These are phyloP conservation scores for Apiospora aurea DNA, from an alignment of 2,329 filamentous ascomycete genomes.

Conservation along the genomic window DNA sequence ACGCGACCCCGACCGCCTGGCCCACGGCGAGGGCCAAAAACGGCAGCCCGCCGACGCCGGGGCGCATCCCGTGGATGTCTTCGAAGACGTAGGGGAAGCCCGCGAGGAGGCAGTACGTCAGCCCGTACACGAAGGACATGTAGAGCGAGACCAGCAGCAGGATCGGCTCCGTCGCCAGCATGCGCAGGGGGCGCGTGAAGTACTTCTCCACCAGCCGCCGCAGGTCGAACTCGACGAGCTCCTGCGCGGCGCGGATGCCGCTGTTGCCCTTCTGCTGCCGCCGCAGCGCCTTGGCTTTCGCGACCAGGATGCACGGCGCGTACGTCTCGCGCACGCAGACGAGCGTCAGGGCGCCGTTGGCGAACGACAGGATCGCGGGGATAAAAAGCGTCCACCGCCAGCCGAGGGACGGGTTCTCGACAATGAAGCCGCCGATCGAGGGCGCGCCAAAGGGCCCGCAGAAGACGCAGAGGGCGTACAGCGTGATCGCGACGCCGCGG, in stretches of 20 bases:
- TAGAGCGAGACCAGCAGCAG: slow-evolving; percentile 22
- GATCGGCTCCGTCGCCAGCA: slow-evolving; percentile 25
- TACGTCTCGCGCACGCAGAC: slow-evolving; percentile 9
- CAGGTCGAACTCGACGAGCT: slow-evolving; percentile 13
- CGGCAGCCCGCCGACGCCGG: slow-evolving; percentile 2
- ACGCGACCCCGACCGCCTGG: not conserved
- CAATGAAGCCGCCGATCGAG: slow-evolving; percentile 19
- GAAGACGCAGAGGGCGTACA: slow-evolving; percentile 22
- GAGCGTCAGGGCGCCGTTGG: slow-evolving; percentile 20
- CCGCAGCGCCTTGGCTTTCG: not conserved
- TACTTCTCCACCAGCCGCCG: slow-evolving; percentile 20
- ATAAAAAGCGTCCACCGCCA: slow-evolving; percentile 24
- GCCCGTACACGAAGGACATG: slow-evolving; percentile 23
- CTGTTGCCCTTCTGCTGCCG: not conserved
- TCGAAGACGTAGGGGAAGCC: slow-evolving; percentile 24
- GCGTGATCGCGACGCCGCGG: slow-evolving; percentile 19
- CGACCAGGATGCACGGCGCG: slow-evolving; percentile 16
- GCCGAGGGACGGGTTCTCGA: not conserved
- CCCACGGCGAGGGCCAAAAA: slow-evolving; percentile 20
- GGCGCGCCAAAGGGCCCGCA: slow-evolving; percentile 18
- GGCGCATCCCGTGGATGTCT: not conserved
- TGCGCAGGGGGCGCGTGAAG: slow-evolving; percentile 22
- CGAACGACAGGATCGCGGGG: not conserved
- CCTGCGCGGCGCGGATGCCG: slow-evolving; percentile 1
- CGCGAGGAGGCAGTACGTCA: slow-evolving; percentile 22